phyloP scores from a whole-genome alignment of 192 early-diverging fungal genomes.

The Umbelopsis isabellina region DNA sequence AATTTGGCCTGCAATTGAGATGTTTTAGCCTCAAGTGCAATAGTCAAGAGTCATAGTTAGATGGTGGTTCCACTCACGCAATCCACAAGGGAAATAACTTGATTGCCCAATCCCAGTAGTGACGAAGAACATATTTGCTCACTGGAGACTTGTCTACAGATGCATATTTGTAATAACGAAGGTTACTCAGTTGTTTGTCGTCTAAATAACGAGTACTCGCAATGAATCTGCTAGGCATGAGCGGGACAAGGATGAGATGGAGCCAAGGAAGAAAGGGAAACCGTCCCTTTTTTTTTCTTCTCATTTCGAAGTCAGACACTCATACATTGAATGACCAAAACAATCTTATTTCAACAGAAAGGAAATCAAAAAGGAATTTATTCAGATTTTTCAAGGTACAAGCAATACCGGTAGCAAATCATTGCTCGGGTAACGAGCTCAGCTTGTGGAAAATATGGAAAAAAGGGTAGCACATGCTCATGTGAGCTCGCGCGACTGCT shows the following conservation, averaged over 20 bases:
- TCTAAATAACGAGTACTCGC: not conserved
- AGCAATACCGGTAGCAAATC: not conserved
- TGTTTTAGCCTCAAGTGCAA: not conserved
- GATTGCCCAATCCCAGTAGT: conserved; percentile 91
- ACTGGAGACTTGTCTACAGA: conserved; percentile 81
- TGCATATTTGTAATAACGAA: conserved; percentile 78
- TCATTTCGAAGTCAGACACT: not conserved
- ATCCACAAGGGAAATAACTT: conserved; percentile 90
- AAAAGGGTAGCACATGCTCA: not conserved
- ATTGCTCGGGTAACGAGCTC: not conserved
- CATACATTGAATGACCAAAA: not conserved
- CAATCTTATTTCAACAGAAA: too few species aligned
- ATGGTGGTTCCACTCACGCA: conserved; percentile 64
- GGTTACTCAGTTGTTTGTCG: conserved; percentile 63
- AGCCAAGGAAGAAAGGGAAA: not conserved
- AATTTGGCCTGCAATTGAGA: conserved; percentile 61
- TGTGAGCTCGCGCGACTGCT: conserved; percentile 18
- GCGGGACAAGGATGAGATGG: conserved; percentile 3
- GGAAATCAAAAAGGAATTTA: too few species aligned
- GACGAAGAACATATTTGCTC: conserved; percentile 78
- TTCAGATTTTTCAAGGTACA: not conserved
- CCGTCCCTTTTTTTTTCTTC: not conserved
- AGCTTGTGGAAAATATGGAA: not conserved
- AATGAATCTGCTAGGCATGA: conserved; percentile 11
- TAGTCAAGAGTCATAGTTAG: not conserved